Evolutionary conservation across 352 stramenopile species (phyloP), one percentile per base, ranked within the genome.

Genomic region (Pythium periplocum): DNA sequence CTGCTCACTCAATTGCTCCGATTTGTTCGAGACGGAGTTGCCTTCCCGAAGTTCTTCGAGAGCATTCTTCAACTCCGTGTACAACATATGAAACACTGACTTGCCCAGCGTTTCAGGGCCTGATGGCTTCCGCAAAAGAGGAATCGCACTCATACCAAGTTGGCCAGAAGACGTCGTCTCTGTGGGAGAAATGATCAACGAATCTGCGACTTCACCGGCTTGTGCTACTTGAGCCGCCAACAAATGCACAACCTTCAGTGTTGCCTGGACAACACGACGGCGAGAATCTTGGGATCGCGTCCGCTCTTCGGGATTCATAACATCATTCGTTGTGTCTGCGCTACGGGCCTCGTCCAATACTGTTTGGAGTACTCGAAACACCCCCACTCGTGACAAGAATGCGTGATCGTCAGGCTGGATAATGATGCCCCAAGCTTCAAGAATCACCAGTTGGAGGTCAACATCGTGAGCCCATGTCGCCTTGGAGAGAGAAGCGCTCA

Each of bases 11-110:
- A 8, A 35, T n/a, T 4, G 31, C 8, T 62, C 10, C 52, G 40
- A 26, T 48, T 32, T 43, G 11, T 32, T 42, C 17, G 39, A 31
- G 7, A 40, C 43, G 11, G 44, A 12, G 31, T 63, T 51, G 35
- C 64, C 74, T 42, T 65, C 75, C 26, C 74, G 73, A 61, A 89
- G 74, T 6, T 90, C 77, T 57, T 90, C 83, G 32, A 94, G 64
- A 4, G 82, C 83, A 55, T 93, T 96, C 51, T 91, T 90, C 46
- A 96, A 51, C 51, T 96, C 86, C 3, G 84, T 94, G 51, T 93
- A 96, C 39, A 96, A 56, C 86, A 96, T 96, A 54, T 95, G 81
- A 37, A 96, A 96, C 4, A 96, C 86, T 6, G 85, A 95, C 55
- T 96, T 95, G 12, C 86, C 85, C 1, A 96, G 67, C 32, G 86